Evolutionary conservation across 768 basidiomycete genomes (phyloP).

Genomic region (Russula vinacea): DNA sequence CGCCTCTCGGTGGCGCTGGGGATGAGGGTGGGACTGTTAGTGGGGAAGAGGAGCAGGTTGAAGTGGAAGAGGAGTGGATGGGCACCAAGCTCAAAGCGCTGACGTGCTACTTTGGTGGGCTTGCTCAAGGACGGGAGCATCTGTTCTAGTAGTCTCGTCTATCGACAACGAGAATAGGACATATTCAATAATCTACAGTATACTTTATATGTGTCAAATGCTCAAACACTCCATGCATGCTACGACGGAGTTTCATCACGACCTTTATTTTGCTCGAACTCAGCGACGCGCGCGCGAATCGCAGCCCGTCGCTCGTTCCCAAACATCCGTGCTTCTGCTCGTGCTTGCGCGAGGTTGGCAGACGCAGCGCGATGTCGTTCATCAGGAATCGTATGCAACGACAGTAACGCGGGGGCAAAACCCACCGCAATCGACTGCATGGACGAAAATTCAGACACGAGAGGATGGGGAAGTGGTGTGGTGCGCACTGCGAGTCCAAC

Average conservation of each 20-base stretch:
- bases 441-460: not conserved
- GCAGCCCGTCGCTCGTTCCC: constrained; percentile 53
- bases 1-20: not conserved
- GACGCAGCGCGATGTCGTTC: constrained; percentile 52
- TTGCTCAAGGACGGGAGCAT: constrained; percentile 64
- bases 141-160: constrained; percentile 43
- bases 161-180: not conserved
- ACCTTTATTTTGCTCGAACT: constrained; percentile 33
- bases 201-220: not conserved
- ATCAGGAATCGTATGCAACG: constrained; percentile 39
- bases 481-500: constrained; percentile 49
- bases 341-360: constrained; percentile 56
- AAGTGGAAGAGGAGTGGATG: constrained; percentile 98
- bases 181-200: not conserved
- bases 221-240: not conserved
- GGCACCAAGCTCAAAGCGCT: constrained; percentile 88
- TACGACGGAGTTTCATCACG: constrained; percentile 8
- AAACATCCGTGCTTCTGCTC: constrained; percentile 52
- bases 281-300: constrained; percentile 49
- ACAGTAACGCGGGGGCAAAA: constrained; percentile 44
- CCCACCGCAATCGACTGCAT: constrained; percentile 46
- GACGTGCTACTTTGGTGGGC: constrained; percentile 90
- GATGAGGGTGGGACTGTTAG: not conserved
- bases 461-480: not conserved
- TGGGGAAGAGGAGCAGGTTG: constrained; percentile 54